These are phyloP conservation scores for Arachis monticola DNA, from an alignment of 331 rosid species.

Conservation along the genomic window DNA sequence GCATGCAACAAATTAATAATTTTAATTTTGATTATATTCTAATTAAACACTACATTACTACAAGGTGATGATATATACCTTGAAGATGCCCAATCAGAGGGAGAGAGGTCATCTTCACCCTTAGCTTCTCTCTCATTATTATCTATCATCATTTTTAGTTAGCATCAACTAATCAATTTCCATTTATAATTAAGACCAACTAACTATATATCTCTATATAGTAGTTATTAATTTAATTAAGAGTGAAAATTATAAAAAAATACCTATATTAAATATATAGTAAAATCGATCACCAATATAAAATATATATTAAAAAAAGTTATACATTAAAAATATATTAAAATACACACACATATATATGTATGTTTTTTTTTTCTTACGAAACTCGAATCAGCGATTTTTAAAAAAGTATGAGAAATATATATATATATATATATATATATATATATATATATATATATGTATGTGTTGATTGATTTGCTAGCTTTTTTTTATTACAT, in stretches of 20 bases:
- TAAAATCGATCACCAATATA: too few relatives aligned
- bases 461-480: background rate
- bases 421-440: too few relatives aligned
- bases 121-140: slow-evolving; percentile 32
- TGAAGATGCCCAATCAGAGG: slow-evolving; percentile 34
- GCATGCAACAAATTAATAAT: slow-evolving; percentile 23
- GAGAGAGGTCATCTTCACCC: slow-evolving; percentile 48
- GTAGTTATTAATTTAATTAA: too few relatives aligned
- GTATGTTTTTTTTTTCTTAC: too few relatives aligned
- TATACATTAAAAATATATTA: too few relatives aligned
- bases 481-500: too few relatives aligned
- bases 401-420: too few relatives aligned
- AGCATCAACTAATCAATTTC: background rate
- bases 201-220: slow-evolving; percentile 3
- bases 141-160: slow-evolving; percentile 26
- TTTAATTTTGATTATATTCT: background rate
- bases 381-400: too few relatives aligned
- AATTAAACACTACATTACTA: background rate
- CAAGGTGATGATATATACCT: slow-evolving; percentile 38
- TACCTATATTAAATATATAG: too few relatives aligned
- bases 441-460: background rate
- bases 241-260: too few relatives aligned
- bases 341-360: too few relatives aligned
- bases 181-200: background rate
- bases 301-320: too few relatives aligned